Evolutionary conservation across 352 stramenopile genomes (phyloP), one percentile per base, ranked within the genome.

Genomic region (Globisporangium takayamanum): DNA sequence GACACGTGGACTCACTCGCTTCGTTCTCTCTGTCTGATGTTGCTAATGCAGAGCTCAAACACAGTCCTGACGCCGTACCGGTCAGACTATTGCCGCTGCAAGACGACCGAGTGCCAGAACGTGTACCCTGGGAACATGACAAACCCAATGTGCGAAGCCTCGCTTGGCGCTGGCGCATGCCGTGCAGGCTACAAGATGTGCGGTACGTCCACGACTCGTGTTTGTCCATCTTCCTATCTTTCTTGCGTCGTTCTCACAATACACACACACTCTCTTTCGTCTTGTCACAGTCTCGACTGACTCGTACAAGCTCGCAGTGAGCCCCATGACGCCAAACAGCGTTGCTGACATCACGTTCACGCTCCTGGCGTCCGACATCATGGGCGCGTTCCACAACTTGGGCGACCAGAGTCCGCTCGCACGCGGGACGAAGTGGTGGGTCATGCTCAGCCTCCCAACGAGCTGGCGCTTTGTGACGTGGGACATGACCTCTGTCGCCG

Each of bases 391-490:
- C 22, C 72, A 87, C 67, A 90, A 90, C 42, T 60, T 92, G 45
- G 76, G 73, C 4, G 54, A 71, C 16, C 66, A 85, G 49, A 79
- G 81, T 45, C 80, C 82, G 3, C 61, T 88, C 7, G 50, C 51
- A 11, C 58, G 57, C 25, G 67, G 65, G 10, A 81, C 63, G 42
- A 82, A 86, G 8, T 92, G 82, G 80, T 92, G 82, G 82, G 64
- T 92, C 55, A 79, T 76, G 1, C 82, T 92, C 44, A 79, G 64
- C 2, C 70, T 92, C 0, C 82, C 80, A 11, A 61, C 44, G 25
- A 75, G 66, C 25, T 92, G 82, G 82, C 72, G 78, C 56, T 92
- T 89, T 52, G 80, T 92, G 18, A 61, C 70, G 10, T 90, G 80
- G 82, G 62, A 71, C 30, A 83, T 70, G 55, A 90, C 82, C 50